Evolutionary conservation across 1,284 basidiomycete species (phyloP), one percentile per base, ranked within the genome.

Genomic region (Mycena sp.): DNA sequence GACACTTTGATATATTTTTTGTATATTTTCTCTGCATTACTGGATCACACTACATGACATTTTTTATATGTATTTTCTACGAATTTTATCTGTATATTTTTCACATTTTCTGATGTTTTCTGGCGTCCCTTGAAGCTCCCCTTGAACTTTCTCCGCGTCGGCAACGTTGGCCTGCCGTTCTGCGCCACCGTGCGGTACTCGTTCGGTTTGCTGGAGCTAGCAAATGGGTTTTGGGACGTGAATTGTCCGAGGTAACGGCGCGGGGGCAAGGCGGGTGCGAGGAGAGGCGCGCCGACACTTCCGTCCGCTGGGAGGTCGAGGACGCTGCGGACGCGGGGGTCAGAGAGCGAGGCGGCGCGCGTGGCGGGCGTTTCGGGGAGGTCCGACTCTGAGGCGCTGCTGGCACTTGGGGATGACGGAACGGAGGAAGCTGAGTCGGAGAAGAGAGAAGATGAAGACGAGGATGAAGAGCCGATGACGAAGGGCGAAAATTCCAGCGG

Each of bases 341-440:
- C 29, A n/a, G 19, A 21, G 43, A 26, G 14, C n/a, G 32, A n/a
- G 19, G 35, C 10, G 17, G 32, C 28, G 35, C 3, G 23, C 2
- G 55, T 32, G 11, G 46, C 32, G n/a, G 62, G 62, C 6, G 55
- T 63, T 2, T 43, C 51, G 21, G 56, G 62, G 2, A n/a, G 44
- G 16, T 50, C 59, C 1, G 56, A 63, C 25, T 58, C 61, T 19
- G 41, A 28, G 26, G 46, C 48, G 35, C 23, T 58, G 37, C 10
- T 25, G 44, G 32, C n/a, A 52, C 51, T 54, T 12, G 48, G 41
- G 17, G 43, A 40, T 29, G 50, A 52, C 17, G 55, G 40, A 32
- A n/a, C 55, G 5, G 54, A 53, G 2, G 37, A 43, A 16, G 6
- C 10, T 21, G 35, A 35, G 6, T 21, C 19, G 2, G 6, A 40